Evolutionary conservation across 192 early-diverging fungal genomes (phyloP), one percentile per base, ranked within the genome.

Genomic region (Linderina pennispora): DNA sequence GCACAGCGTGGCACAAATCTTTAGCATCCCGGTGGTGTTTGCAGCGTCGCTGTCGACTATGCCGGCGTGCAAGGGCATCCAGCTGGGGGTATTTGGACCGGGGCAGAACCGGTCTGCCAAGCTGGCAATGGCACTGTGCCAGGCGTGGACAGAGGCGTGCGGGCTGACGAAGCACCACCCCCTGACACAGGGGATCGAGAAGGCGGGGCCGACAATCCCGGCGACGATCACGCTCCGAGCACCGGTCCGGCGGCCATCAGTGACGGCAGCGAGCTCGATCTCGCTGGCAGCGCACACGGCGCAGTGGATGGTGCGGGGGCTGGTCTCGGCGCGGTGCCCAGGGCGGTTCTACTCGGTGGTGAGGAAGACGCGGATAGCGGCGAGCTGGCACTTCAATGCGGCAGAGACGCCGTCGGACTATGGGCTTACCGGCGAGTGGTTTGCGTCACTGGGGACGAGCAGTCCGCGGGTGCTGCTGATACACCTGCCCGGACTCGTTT

Each of bases 301-400:
- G 16, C 44, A 45, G 35, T 70, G 66, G 66, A 63, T 70, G 66
- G 21, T 55, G n/a, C 66, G 55, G 14, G 66, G 66, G 8, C 48
- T 70, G 51, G 2, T 43, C 19, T 34, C 19, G 9, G 66, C 66
- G 1, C 43, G 60, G 35, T 40, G 40, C 44, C 43, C 42, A 4
- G 59, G 66, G 6, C 36, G 25, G 6, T 62, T 63, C 28, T 39
- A 70, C 25, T 51, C 66, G 8, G 23, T 38, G 8, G 15, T 20
- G 4, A 36, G 42, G 21, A 37, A 46, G 21, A 1, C 43, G 11
- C 25, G 16, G 38, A 34, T 40, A 14, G 31, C 33, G 26, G 52
- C 48, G 22, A 54, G 43, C 43, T 70, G 66, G 66, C 60, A 62
- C 48, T 70, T 51, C 55, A 52, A 42, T 55, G 58, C 55, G 66